These are phyloP conservation scores for Heterobasidion irregulare DNA, from an alignment of 1,284 basidiomycete species.

Conservation along the genomic window DNA sequence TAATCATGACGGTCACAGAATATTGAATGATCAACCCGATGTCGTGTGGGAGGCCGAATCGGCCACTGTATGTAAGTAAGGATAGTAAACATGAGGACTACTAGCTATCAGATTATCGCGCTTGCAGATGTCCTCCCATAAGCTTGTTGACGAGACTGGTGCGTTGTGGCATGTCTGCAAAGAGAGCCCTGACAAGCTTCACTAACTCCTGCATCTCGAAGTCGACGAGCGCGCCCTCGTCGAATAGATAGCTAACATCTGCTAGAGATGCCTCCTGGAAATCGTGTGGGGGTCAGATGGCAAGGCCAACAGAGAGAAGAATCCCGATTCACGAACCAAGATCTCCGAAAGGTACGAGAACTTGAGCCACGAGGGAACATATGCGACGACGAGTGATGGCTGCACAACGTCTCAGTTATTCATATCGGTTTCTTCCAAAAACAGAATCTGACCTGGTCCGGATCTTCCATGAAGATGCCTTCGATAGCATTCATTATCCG, in stretches of 20 bases:
- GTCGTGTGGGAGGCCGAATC: too few species aligned
- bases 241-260: conserved; percentile 90
- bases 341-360: conserved; percentile 90
- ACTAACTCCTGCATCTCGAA: conserved; percentile 83
- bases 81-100: too few species aligned
- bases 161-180: conserved; percentile 83
- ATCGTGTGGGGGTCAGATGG: conserved; percentile 3
- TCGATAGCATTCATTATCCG: conserved; percentile 75
- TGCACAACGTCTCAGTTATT: conserved; percentile 16
- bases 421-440: neutral
- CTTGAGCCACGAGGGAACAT: conserved; percentile 91
- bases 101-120: neutral
- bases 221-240: conserved; percentile 87
- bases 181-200: conserved; percentile 78
- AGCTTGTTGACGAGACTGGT: conserved; percentile 74
- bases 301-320: neutral
- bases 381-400: conserved; percentile 65
- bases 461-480: conserved; percentile 66
- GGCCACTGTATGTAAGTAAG: too few species aligned
- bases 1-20: too few species aligned
- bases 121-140: conserved; percentile 28
- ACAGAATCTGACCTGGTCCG: conserved; percentile 35
- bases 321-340: conserved; percentile 37
- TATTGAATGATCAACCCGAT: too few species aligned
- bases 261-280: conserved; percentile 83